A percentile compares a stretch with the other conserved stretches of the same genome.
phyloP scores from a whole-genome alignment of 495 filamentous ascomycete species.

The Haplographium delicatum region DNA sequence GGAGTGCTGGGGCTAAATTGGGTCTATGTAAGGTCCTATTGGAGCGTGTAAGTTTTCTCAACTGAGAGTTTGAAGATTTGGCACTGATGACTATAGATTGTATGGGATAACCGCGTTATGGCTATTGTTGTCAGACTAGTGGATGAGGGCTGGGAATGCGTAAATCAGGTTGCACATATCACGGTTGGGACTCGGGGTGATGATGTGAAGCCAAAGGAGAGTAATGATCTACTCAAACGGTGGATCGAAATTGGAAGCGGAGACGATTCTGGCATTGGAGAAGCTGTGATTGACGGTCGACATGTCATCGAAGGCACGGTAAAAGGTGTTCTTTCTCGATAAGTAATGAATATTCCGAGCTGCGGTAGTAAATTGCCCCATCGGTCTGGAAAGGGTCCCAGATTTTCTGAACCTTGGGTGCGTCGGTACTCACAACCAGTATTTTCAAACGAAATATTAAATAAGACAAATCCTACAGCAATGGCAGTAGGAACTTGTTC shows the following conservation, averaged over 20 bases:
- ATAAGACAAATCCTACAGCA: too few species aligned
- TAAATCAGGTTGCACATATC: constrained; percentile 78
- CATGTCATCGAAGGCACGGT: constrained; percentile 22
- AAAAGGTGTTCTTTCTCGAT: constrained; percentile 22
- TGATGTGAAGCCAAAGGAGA: constrained; percentile 84
- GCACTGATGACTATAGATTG: constrained; percentile 37
- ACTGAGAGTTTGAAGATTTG: background rate
- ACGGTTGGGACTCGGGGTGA: constrained; percentile 75
- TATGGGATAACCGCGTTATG: constrained; percentile 84
- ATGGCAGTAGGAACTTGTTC: too few species aligned
- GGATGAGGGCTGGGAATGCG: constrained; percentile 53
- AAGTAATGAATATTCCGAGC: too few species aligned
- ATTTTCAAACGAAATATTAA: too few species aligned
- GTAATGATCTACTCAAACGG: constrained; percentile 70
- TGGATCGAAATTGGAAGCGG: constrained; percentile 55
- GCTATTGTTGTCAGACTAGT: constrained; percentile 72
- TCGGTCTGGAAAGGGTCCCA: too few species aligned
- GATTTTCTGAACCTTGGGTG: too few species aligned
- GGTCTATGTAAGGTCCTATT: constrained; percentile 46
- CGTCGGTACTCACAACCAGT: too few species aligned
- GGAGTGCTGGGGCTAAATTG: constrained; percentile 30
- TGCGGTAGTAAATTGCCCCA: too few species aligned
- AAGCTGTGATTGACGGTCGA: constrained; percentile 40
- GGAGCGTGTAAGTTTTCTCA: constrained; percentile 32
- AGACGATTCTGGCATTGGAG: constrained; percentile 38